Evolutionary conservation across 305 asterid species (phyloP), one percentile per base, ranked within the genome.

Genomic region (Fraxinus sp.): DNA sequence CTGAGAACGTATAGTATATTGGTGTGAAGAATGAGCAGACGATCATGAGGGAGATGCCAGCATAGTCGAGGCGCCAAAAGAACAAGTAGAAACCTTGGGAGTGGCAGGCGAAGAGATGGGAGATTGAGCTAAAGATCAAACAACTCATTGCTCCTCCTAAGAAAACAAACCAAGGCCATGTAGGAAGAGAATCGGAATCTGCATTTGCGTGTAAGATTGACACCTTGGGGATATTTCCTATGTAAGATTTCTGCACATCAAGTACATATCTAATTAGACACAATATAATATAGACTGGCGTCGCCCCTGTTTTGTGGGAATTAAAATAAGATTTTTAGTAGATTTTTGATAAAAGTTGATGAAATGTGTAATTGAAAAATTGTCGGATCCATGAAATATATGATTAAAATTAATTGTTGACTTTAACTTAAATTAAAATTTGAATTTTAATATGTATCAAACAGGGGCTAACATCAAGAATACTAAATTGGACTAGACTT

Each of bases 141-240:
- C 98, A 95, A 33, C 90, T 26, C 95, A 92, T 95, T 18, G 97
- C 96, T 14, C 98, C 98, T 39, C 78, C 89, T 30, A 95, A 83
- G 92, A 93, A 95, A 2, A 93, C 89, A 77, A 95, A 89, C 98
- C 98, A 95, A 11, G 98, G 98, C 97, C 97, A 95, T 73, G 82
- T 79, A 3, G 96, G 92, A 36, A 93, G 75, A 32, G 90, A 55
- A 22, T 79, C 82, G 0, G 89, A 78, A 57, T 82, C 87, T 83
- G 77, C 77, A 79, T 43, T 84, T 22, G 81, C 75, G 9, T 80
- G 86, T 35, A 87, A 39, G 71, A 88, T 68, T 86, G 93, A 86
- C 82, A 92, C 83, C 78, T 77, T 83, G 5, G 89, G 79, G 11
- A 91, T 82, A 79, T 91, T 90, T 26, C 87, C 87, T 57, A 84